Conservation (phyloP, 202 grass and related monocot species). For the Carex arenaria region DNA sequence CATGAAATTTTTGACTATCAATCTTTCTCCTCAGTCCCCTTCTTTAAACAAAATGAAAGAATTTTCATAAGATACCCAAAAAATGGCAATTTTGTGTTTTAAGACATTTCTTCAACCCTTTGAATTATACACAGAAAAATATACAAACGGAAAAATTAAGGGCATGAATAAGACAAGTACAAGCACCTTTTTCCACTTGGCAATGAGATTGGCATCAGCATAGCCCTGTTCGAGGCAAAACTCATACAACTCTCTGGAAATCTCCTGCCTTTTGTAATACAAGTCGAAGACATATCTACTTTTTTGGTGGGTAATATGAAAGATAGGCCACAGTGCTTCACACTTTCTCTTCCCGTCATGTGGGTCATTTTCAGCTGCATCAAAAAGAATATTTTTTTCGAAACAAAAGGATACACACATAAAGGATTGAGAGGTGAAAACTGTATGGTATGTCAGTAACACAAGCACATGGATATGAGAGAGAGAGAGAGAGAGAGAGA, state of each 20-base stretch:
- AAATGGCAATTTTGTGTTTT: neutral
- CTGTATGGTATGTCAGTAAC: neutral
- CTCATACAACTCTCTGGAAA: conserved; percentile 38
- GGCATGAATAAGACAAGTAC: neutral
- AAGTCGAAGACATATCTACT: conserved; percentile 38
- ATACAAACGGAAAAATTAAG: neutral
- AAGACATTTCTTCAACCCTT: neutral
- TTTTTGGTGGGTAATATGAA: conserved; percentile 35
- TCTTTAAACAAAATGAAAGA: neutral
- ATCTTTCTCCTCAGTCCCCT: neutral
- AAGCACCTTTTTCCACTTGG: conserved; percentile 45
- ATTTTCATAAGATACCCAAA: neutral
- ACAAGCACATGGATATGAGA: neutral
- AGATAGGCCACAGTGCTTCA: conserved; percentile 39
- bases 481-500: neutral
- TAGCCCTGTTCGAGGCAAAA: conserved; percentile 45
- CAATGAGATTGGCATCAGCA: conserved; percentile 42
- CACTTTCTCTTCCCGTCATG: conserved; percentile 48
- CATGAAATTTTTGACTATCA: neutral
- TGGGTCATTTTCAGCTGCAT: conserved; percentile 41
- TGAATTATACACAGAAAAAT: neutral
- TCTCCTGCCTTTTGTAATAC: conserved; percentile 44
- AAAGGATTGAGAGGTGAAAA: neutral
- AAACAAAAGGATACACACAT: neutral
- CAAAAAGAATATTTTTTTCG: neutral